A percentile compares a stretch with the other conserved stretches of the same genome.
Evolutionary conservation across 164 flowering plant genomes (phyloP).

Genomic region (Chimonanthus salicifolius): DNA sequence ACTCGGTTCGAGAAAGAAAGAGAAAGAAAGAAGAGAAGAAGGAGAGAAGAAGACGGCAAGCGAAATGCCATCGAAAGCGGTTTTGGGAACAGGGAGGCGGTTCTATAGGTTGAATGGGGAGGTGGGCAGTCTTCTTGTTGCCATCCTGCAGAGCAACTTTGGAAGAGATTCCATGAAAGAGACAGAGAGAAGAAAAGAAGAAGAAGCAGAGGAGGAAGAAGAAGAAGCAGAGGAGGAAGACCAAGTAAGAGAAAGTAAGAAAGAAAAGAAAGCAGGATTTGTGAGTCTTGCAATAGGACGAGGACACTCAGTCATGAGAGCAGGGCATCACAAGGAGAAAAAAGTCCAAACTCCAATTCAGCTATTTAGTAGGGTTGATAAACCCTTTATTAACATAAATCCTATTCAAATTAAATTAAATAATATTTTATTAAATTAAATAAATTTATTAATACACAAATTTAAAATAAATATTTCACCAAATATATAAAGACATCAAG

Average conservation of each 20-base stretch:
- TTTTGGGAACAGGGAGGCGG: background rate
- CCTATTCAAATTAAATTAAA: too few species aligned
- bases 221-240: background rate
- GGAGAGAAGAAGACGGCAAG: constrained; percentile 4
- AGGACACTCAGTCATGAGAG: too few species aligned
- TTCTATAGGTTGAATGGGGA: background rate
- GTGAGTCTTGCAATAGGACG: too few species aligned
- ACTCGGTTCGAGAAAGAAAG: constrained; percentile 14
- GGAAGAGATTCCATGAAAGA: constrained; percentile 13
- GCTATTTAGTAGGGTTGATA: too few species aligned
- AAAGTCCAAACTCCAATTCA: too few species aligned
- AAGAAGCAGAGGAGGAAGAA: background rate
- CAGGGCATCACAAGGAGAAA: too few species aligned
- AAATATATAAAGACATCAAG: too few species aligned
- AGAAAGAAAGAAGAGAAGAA: background rate
- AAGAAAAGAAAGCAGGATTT: too few species aligned
- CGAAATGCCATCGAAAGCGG: constrained; percentile 25
- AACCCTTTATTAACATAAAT: too few species aligned
- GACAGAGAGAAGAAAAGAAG: constrained; percentile 7
- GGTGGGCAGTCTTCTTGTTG: background rate
- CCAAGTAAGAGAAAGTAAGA: background rate
- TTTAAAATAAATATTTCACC: too few species aligned
- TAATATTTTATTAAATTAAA: too few species aligned
- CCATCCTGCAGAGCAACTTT: background rate
- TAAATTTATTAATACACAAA: too few species aligned